A percentile compares a stretch with the other conserved stretches of the same genome.
These are phyloP conservation scores for Aristolochia fimbriata DNA, from an alignment of 164 flowering plant species.

Conservation along the genomic window DNA sequence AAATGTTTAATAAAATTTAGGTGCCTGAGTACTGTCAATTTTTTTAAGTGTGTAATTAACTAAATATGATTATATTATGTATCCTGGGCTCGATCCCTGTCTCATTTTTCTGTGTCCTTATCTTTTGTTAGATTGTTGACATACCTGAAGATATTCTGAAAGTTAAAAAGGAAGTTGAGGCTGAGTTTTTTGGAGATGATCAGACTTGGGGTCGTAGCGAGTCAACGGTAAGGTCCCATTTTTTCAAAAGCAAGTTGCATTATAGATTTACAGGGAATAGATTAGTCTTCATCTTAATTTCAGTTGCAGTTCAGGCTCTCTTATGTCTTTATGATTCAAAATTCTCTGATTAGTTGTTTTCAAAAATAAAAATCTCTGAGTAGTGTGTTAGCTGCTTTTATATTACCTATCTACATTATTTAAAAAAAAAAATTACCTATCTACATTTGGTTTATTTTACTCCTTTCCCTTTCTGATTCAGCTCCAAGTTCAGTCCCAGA, in stretches of 20 bases:
- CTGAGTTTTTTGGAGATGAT: conserved; percentile 70
- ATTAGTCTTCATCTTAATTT: neutral
- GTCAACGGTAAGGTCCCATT: conserved; percentile 36
- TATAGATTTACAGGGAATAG: too few species aligned
- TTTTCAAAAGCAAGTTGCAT: too few species aligned
- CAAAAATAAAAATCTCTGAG: neutral
- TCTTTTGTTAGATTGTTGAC: conserved; percentile 28
- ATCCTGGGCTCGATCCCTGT: too few species aligned
- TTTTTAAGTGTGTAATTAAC: neutral
- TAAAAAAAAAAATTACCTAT: too few species aligned
- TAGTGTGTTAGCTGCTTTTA: neutral
- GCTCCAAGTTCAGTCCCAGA: conserved; percentile 41
- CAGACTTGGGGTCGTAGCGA: conserved; percentile 69
- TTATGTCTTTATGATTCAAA: too few species aligned
- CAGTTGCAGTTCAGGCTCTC: too few species aligned
- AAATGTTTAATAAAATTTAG: too few species aligned
- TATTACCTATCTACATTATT: too few species aligned
- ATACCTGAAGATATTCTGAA: conserved; percentile 60
- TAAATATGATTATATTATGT: too few species aligned
- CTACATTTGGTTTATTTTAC: neutral
- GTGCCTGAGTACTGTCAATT: too few species aligned
- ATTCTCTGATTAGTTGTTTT: too few species aligned
- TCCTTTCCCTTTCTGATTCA: conserved; percentile 6
- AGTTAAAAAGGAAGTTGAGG: conserved; percentile 61
- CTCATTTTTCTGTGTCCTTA: conserved; percentile 1